Base-by-base conservation (phyloP, 2,329 filamentous ascomycete genomes). In the Aspergillus sp. region DNA sequence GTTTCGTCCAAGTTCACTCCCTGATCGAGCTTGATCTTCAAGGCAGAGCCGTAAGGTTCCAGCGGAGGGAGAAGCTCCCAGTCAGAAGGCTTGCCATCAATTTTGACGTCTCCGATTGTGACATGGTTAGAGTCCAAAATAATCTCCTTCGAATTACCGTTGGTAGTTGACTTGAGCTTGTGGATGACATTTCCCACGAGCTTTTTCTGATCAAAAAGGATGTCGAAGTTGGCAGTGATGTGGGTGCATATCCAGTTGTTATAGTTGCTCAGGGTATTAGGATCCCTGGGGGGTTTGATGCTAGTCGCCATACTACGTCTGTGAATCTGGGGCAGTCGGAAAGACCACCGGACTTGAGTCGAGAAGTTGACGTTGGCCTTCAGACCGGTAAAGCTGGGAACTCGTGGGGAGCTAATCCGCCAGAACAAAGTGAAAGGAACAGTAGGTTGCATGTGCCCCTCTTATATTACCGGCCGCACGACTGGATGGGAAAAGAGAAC, bases 221-320 rank as follows among this genome's bases (percentile, higher is more conserved):
- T 88, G 67, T 87, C 86, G 71, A 97, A 86, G 75, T 90, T 87
- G 60, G 91, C 90, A 19, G 86, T 88, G 19, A 92, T 95, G 80
- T 97, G 92, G 73, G 84, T 88, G 17, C 91, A 96, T 62, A 86
- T 83, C 88, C 92, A 97, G 58, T 89, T 88, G 76, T 91, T 88
- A 78, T 97, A 97, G 81, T 98, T 98, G 73, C 91, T 90, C 61
- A 95, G 80, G 25, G 95, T 97, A 76, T 92, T 96, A 56, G 92
- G 92, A 78, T 98, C 94, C 71, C 91, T 86, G 54, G 82, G 79
- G 49, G 75, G 73, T 44, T 74, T 76, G 65, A 81, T 79, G 42
- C 71, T 68, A 25, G 66, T 69, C 42, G 73, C 72, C 73, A 79
- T 77, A n/a, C 70, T 75, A 62, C 71, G 73, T 42, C 68, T 72